Conservation (phyloP, 805 yeast species). For the Nakazawaea sp. region DNA sequence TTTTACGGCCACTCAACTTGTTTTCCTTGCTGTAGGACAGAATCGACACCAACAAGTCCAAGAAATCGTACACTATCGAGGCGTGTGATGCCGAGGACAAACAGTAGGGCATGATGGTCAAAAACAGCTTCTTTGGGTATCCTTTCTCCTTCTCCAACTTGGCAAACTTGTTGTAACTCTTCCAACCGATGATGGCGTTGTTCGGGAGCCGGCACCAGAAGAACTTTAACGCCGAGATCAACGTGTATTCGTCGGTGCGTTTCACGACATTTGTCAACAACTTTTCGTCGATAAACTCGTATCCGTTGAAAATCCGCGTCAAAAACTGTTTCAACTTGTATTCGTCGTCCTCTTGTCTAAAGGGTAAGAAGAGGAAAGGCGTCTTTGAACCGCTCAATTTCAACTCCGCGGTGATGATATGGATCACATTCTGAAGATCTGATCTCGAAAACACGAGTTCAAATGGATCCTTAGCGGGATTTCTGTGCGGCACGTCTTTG, state of each 20-base stretch:
- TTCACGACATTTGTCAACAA: slow-evolving; percentile 35
- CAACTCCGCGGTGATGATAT: slow-evolving; percentile 63
- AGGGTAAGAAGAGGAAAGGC: slow-evolving; percentile 72
- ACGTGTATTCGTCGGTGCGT: slow-evolving; percentile 58
- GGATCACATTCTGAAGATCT: slow-evolving; percentile 61
- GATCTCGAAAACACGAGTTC: slow-evolving; percentile 50
- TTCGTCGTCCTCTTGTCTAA: slow-evolving; percentile 64
- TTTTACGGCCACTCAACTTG: slow-evolving; percentile 71
- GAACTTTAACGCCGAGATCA: slow-evolving; percentile 71
- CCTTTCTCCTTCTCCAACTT: slow-evolving; percentile 56
- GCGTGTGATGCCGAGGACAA: slow-evolving; percentile 82
- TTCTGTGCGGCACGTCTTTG: background rate
- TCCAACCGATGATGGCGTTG: slow-evolving; percentile 81
- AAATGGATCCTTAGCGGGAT: slow-evolving; percentile 1
- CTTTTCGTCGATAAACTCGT: slow-evolving; percentile 38
- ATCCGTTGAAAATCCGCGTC: slow-evolving; percentile 51
- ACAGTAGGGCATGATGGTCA: slow-evolving; percentile 80
- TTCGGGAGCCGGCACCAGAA: slow-evolving; percentile 84
- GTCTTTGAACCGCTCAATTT: slow-evolving; percentile 65
- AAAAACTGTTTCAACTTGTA: slow-evolving; percentile 51
- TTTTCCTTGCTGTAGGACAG: slow-evolving; percentile 76
- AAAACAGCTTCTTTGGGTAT: slow-evolving; percentile 67
- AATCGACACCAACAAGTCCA: slow-evolving; percentile 70
- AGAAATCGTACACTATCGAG: slow-evolving; percentile 79
- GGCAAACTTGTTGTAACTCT: slow-evolving; percentile 65